Base-by-base conservation (phyloP, 768 basidiomycete species). In the Candolleomyces eurysporus region DNA sequence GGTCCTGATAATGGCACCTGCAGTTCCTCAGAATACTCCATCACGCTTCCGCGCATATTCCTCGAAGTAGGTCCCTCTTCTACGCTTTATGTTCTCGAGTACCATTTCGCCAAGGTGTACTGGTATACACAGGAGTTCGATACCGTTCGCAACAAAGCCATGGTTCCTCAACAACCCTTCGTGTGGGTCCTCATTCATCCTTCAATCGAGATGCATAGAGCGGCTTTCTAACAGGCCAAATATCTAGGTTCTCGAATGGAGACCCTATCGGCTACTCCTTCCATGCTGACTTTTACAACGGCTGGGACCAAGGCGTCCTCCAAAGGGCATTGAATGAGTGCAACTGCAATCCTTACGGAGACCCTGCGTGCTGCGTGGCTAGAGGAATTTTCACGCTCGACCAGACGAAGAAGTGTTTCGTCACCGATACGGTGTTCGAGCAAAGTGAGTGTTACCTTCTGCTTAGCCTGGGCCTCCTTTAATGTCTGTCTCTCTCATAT, bases 201-300 rank as follows among this genome's bases (percentile, higher is more conserved):
- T 19, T 22, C n/a, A 19, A 14, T 50, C 52, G 45, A 46, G 19
- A 14, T 17, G 14, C 26, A 6, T 45, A 19, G 13, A 17, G 13
- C 13, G 30, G 9, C 3, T 19, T 14, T 51, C 22, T 1, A 30
- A 43, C 13, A 49, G 11, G 36, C 6, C 11, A 36, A 36, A 36
- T 11, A 36, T 11, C 8, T 53, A 78, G 78, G 3, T 77, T 71
- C 61, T 68, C 84, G 14, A 76, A 82, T 64, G 86, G 86, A n/a
- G 86, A 87, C 65, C 78, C 78, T 4, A 83, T 80, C 21, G 84
- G 84, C 2, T 83, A 81, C 64, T 83, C 83, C 61, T 77, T 81
- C 60, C 81, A 82, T 60, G 66, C 66, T 17, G 76, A 80, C 63
- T 81, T 78, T 64, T 70, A 72, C 58, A 79, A 80, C 60, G 82